Conservation (phyloP, 345 rosid genomes). For the Linum usitatissimum region DNA sequence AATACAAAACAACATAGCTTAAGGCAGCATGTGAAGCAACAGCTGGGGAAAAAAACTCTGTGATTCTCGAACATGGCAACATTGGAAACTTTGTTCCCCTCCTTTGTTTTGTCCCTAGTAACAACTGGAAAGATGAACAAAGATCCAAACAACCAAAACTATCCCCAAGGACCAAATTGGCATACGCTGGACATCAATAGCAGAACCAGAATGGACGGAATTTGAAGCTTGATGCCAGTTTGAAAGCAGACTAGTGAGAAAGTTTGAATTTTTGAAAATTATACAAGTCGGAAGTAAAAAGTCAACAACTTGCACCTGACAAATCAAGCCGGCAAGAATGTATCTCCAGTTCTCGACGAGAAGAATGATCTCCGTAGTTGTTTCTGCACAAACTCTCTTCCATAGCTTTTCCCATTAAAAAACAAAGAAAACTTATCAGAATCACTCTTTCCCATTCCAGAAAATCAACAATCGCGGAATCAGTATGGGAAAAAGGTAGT, state of each 20-base stretch:
- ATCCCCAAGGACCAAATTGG: too few species aligned
- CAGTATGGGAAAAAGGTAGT: not conserved
- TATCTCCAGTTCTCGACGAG: slow-evolving; percentile 82
- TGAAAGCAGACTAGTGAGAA: too few species aligned
- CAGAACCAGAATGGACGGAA: too few species aligned
- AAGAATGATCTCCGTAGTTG: slow-evolving; percentile 64
- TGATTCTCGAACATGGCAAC: not conserved
- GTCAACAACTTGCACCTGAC: slow-evolving; percentile 45
- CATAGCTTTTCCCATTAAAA: slow-evolving; percentile 45
- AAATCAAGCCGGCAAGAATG: slow-evolving; percentile 76
- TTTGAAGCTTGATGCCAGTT: too few species aligned
- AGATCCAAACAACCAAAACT: not conserved
- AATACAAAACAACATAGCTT: not conserved
- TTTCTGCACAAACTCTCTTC: slow-evolving; percentile 88
- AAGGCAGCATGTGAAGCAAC: not conserved
- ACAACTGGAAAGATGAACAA: not conserved
- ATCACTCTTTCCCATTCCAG: not conserved
- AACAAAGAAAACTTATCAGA: not conserved
- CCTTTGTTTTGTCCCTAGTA: not conserved
- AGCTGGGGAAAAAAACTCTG: not conserved
- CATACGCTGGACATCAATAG: too few species aligned
- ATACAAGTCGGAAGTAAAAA: not conserved
- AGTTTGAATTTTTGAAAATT: too few species aligned
- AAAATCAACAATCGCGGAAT: not conserved
- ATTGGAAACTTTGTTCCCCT: not conserved